phyloP scores from a whole-genome alignment of 805 yeast genomes.

The Saccharomyces jurei region DNA sequence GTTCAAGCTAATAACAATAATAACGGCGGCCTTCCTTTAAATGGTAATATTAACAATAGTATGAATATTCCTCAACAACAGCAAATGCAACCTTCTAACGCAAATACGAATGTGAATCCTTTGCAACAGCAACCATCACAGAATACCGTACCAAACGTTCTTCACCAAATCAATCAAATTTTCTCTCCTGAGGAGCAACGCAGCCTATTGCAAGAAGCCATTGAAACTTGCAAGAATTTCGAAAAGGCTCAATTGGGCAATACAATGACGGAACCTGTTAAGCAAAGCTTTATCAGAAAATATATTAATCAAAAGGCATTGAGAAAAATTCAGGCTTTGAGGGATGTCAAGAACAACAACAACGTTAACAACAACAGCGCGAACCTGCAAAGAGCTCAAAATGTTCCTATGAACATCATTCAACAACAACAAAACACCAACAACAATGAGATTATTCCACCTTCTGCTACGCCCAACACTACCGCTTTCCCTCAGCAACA shows the following conservation, averaged over 20 bases:
- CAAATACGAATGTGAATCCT: conserved; percentile 13
- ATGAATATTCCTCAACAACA: conserved; percentile 20
- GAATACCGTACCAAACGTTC: conserved; percentile 27
- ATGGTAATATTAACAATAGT: background rate
- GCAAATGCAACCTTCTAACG: conserved; percentile 25
- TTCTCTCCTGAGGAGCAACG: conserved; percentile 32
- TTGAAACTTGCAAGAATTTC: conserved; percentile 30
- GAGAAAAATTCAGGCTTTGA: conserved; percentile 27
- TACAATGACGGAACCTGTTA: conserved; percentile 23
- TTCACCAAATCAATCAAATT: conserved; percentile 29
- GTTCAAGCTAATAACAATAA: conserved; percentile 14
- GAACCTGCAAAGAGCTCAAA: conserved; percentile 1
- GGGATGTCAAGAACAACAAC: conserved; percentile 7
- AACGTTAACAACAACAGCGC: conserved; percentile 8
- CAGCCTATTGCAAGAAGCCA: conserved; percentile 29
- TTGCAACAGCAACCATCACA: conserved; percentile 16
- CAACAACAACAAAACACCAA: conserved; percentile 2
- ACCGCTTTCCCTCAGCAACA: conserved; percentile 3
- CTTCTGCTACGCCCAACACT: background rate
- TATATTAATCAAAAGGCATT: conserved; percentile 32
- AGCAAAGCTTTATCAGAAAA: conserved; percentile 29
- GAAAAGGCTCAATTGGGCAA: conserved; percentile 28
- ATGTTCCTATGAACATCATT: background rate
- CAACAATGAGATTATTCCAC: background rate
- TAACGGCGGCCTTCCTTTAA: conserved; percentile 20